A percentile compares a stretch with the other conserved stretches of the same genome.
These are phyloP conservation scores for Ophiocordyceps camponoti-leonardi DNA, from an alignment of 2,329 filamentous ascomycete genomes.

Conservation along the genomic window DNA sequence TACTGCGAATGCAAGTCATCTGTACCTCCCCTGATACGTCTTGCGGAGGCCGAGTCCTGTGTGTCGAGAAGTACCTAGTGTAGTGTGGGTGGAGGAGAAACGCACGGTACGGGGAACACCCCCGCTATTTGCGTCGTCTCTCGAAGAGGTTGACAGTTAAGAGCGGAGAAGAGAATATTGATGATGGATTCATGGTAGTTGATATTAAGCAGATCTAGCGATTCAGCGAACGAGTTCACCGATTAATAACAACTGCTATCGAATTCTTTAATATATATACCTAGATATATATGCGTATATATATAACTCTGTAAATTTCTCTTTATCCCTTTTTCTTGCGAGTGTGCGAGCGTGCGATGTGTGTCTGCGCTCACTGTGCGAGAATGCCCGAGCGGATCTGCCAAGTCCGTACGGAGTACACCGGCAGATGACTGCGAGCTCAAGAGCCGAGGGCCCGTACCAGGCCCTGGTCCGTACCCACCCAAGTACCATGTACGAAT, in stretches of 20 bases:
- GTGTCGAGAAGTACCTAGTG: too few relatives aligned
- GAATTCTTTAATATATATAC: too few relatives aligned
- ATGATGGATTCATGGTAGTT: too few relatives aligned
- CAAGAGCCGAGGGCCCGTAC: not conserved
- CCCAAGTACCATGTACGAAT: too few relatives aligned
- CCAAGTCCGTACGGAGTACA: not conserved
- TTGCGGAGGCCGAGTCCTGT: not conserved
- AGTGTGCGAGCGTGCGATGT: too few relatives aligned
- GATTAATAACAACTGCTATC: too few relatives aligned
- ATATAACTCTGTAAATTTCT: too few relatives aligned
- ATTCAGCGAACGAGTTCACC: too few relatives aligned
- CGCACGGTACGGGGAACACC: not conserved
- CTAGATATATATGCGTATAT: not conserved
- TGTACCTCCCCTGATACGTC: not conserved
- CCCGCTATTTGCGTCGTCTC: not conserved
- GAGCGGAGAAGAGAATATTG: not conserved
- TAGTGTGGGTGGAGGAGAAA: not conserved
- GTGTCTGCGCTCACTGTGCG: too few relatives aligned
- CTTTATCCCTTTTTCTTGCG: too few relatives aligned
- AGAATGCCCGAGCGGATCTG: too few relatives aligned
- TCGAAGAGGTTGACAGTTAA: not conserved
- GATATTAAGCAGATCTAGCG: too few relatives aligned
- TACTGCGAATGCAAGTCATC: not conserved
- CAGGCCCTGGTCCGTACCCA: not conserved
- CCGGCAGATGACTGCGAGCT: not conserved